Conservation (phyloP, 768 basidiomycete species). For the Pulveroboletus sp. region DNA sequence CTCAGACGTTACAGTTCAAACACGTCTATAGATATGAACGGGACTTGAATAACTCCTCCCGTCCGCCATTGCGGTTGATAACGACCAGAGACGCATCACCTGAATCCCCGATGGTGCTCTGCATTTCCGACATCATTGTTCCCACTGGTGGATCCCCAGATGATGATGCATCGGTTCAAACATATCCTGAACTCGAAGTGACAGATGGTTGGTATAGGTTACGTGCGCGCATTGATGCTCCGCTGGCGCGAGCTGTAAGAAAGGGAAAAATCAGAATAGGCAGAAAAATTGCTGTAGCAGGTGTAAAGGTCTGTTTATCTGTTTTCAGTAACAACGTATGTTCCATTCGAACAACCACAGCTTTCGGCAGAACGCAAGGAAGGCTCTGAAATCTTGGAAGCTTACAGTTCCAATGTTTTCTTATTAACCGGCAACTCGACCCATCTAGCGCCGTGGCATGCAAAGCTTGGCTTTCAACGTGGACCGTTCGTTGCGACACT, state of each 20-base stretch:
- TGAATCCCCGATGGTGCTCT: slow-evolving; percentile 77
- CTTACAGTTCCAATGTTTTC: slow-evolving; percentile 63
- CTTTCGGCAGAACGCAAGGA: slow-evolving; percentile 69
- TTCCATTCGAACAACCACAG: slow-evolving; percentile 34
- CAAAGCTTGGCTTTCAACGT: slow-evolving; percentile 74
- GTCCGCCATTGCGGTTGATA: slow-evolving; percentile 79
- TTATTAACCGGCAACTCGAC: slow-evolving; percentile 80
- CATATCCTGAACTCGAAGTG: slow-evolving; percentile 71
- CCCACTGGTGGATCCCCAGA: slow-evolving; percentile 36
- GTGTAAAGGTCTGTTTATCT: slow-evolving; percentile 61
- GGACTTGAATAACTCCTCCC: slow-evolving; percentile 71
- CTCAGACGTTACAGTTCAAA: slow-evolving; percentile 1
- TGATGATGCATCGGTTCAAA: slow-evolving; percentile 34
- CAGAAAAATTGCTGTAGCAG: slow-evolving; percentile 76
- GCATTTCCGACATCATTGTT: slow-evolving; percentile 72
- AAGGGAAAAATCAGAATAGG: slow-evolving; percentile 69
- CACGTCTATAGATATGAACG: slow-evolving; percentile 71
- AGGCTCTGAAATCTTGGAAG: slow-evolving; percentile 77
- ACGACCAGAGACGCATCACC: slow-evolving; percentile 80
- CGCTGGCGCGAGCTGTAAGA: slow-evolving; percentile 65
- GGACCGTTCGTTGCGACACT: slow-evolving; percentile 71
- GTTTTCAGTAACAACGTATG: not conserved
- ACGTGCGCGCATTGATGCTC: slow-evolving; percentile 68
- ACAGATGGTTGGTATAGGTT: slow-evolving; percentile 97
- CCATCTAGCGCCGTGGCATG: slow-evolving; percentile 83